These are phyloP conservation scores for Sclerotinia glacialis DNA, from an alignment of 2,329 filamentous ascomycete species.

Conservation along the genomic window DNA sequence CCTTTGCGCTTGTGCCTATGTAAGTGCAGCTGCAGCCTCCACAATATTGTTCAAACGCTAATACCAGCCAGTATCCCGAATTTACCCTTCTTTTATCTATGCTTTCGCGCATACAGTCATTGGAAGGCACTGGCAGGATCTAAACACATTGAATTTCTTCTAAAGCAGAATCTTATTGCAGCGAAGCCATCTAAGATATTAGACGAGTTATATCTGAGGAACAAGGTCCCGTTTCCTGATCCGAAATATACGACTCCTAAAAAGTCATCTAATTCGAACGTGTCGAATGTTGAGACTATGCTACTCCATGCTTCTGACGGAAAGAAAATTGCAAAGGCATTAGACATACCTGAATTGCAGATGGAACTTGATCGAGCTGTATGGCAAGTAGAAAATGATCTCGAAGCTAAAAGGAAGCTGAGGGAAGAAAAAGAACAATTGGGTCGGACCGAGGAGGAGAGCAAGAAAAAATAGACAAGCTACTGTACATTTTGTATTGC, in stretches of 20 bases:
- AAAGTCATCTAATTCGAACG: conserved; percentile 22
- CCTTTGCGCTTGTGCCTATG: conserved; percentile 82
- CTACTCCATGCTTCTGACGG: conserved; percentile 53
- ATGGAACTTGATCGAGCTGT: conserved; percentile 73
- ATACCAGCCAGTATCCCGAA: conserved; percentile 70
- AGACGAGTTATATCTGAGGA: conserved; percentile 65
- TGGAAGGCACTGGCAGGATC: conserved; percentile 84
- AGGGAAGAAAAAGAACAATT: conserved; percentile 32
- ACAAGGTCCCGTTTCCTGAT: conserved; percentile 28
- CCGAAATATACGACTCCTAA: background rate
- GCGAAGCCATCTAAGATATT: conserved; percentile 65
- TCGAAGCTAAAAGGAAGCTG: conserved; percentile 34
- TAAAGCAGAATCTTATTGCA: conserved; percentile 68
- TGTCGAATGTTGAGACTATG: conserved; percentile 40
- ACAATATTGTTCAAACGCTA: background rate
- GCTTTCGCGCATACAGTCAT: conserved; percentile 88
- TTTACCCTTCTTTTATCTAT: conserved; percentile 93
- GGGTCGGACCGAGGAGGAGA: conserved; percentile 25
- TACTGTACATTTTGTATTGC: conserved; percentile 2
- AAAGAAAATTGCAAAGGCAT: conserved; percentile 55
- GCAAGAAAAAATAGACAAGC: conserved; percentile 27
- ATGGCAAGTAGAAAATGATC: conserved; percentile 61
- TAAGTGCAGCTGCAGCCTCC: conserved; percentile 48
- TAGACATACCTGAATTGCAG: conserved; percentile 67
- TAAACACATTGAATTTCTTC: conserved; percentile 77